phyloP scores from a whole-genome alignment of 2,329 filamentous ascomycete species.

The Gremmenia infestans region DNA sequence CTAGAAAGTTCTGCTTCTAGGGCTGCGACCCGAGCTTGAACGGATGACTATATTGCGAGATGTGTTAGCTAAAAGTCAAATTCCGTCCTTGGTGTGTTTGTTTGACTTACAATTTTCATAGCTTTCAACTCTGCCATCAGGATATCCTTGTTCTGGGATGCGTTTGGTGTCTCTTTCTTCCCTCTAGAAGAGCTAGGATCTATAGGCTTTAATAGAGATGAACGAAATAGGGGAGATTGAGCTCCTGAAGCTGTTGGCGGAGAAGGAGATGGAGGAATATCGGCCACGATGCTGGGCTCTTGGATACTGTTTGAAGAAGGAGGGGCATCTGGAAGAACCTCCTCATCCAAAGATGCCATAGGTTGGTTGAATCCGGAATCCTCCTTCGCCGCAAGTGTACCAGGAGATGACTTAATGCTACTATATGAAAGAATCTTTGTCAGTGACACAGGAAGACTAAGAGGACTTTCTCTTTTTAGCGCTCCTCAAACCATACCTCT shows the following conservation, averaged over 20 bases:
- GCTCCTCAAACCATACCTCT: too few relatives aligned
- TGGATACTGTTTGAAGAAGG: constrained; percentile 4
- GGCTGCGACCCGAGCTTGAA: constrained; percentile 41
- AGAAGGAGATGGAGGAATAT: constrained; percentile 2
- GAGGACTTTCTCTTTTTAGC: too few relatives aligned
- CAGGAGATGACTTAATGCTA: too few relatives aligned
- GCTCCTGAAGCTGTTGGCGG: not conserved
- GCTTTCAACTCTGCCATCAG: constrained; percentile 27
- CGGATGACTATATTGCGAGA: constrained; percentile 19
- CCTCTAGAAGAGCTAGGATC: not conserved
- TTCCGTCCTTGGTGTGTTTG: too few relatives aligned
- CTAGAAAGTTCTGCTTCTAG: constrained; percentile 34
- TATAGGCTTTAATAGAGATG: constrained; percentile 2
- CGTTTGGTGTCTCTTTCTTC: not conserved
- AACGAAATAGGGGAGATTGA: not conserved
- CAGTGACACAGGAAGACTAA: too few relatives aligned
- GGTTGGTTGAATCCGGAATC: too few relatives aligned
- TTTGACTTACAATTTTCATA: constrained; percentile 27
- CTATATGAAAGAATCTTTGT: too few relatives aligned
- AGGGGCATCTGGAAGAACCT: not conserved
- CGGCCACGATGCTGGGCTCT: constrained; percentile 6
- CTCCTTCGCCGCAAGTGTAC: too few relatives aligned
- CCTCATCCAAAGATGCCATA: not conserved
- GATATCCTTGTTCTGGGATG: constrained; percentile 20
- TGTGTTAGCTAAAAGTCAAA: constrained; percentile 26